Percentiles rank a stretch among this genome's conserved stretches.
phyloP scores from a whole-genome alignment of 108 stramenopile genomes.

The Stephanodiscus minutulus region DNA sequence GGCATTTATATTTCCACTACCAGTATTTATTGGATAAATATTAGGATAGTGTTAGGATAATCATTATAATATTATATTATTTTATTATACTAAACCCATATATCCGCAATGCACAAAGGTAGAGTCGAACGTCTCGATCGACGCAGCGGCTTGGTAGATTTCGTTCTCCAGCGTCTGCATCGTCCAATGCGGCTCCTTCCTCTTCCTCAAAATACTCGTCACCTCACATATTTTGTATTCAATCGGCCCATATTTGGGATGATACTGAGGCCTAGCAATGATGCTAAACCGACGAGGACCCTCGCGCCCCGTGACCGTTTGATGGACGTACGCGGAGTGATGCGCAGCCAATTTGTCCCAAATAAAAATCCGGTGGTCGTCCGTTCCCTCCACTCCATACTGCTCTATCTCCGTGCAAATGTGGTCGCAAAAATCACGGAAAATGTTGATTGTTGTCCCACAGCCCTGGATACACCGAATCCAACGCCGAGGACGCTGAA shows the following conservation, averaged over 20 bases:
- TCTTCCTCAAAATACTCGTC: background rate
- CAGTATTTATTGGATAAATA: too few species aligned
- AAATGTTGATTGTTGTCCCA: too few species aligned
- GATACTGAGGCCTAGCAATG: slow-evolving; percentile 10
- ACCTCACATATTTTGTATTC: slow-evolving; percentile 17
- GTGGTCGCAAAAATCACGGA: slow-evolving; percentile 4
- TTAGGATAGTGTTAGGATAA: background rate
- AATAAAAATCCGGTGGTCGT: too few species aligned
- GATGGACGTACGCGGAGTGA: background rate
- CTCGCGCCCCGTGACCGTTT: background rate
- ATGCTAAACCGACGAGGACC: background rate
- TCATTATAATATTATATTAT: background rate
- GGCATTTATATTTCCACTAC: too few species aligned
- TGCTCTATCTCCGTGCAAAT: slow-evolving; percentile 10
- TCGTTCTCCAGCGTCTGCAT: background rate
- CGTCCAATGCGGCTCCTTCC: too few species aligned
- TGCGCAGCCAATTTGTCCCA: too few species aligned
- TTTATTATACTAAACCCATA: too few species aligned
- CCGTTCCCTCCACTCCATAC: background rate
- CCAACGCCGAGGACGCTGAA: slow-evolving; percentile 13
- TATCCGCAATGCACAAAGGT: too few species aligned
- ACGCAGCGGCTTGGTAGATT: background rate
- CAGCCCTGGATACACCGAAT: background rate
- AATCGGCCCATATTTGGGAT: background rate
- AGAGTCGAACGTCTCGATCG: slow-evolving; percentile 1